Evolutionary conservation across 768 basidiomycete species (phyloP).

Genomic region (Dioszegia crocea): DNA sequence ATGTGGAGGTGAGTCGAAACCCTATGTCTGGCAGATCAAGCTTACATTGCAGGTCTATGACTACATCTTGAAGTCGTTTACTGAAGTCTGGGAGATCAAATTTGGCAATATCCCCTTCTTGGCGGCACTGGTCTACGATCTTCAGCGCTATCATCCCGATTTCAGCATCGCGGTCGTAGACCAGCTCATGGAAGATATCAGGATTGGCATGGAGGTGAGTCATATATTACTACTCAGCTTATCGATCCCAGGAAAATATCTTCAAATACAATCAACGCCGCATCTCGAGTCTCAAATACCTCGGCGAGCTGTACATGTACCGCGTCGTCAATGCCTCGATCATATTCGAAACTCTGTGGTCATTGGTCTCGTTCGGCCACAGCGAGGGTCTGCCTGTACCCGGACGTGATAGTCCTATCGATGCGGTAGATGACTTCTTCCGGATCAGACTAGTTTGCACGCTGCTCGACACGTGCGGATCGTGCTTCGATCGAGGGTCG

Average conservation of each 20-base stretch:
- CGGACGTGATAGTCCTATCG: conserved; percentile 66
- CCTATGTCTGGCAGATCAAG: background rate
- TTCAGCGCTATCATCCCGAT: conserved; percentile 85
- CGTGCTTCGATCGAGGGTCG: conserved; percentile 93
- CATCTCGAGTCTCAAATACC: conserved; percentile 84
- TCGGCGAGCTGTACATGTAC: conserved; percentile 97
- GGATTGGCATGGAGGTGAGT: conserved; percentile 71
- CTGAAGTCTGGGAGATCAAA: conserved; percentile 98
- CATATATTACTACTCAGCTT: no score
- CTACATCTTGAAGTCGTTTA: conserved; percentile 80
- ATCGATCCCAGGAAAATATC: conserved; percentile 63
- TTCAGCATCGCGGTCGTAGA: conserved; percentile 87
- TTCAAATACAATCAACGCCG: conserved; percentile 94
- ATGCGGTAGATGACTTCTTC: conserved; percentile 96
- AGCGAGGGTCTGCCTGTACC: conserved; percentile 86
- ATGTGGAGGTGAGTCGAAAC: conserved; percentile 51
- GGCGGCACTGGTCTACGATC: conserved; percentile 90
- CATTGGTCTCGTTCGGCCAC: conserved; percentile 89
- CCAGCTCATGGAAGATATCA: conserved; percentile 87
- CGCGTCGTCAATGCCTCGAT: conserved; percentile 80
- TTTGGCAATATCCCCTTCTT: conserved; percentile 81
- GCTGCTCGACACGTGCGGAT: conserved; percentile 88
- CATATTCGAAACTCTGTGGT: conserved; percentile 92
- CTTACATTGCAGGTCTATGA: conserved; percentile 53
- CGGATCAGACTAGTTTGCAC: conserved; percentile 85